Evolutionary conservation across 352 stramenopile species (phyloP).

Genomic region (Pythium oligandrum): DNA sequence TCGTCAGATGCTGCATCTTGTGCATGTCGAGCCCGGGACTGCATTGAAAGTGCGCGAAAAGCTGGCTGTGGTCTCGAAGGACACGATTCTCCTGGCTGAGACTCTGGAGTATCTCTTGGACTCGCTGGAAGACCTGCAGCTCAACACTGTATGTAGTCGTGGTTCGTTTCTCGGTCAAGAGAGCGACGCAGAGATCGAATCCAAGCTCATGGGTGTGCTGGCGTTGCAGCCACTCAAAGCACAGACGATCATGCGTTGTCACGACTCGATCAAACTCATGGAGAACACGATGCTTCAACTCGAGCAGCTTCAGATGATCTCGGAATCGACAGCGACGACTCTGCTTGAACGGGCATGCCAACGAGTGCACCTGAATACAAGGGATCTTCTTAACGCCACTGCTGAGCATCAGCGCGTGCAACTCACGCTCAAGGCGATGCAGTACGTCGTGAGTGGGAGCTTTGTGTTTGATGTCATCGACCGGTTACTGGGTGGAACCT

Average conservation of each 20-base stretch:
- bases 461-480: conserved; percentile 96
- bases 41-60: conserved; percentile 87
- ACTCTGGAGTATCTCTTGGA: conserved; percentile 95
- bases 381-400: conserved; percentile 80
- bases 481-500: conserved; percentile 89
- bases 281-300: conserved; percentile 90
- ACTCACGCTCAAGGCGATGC: conserved; percentile 83
- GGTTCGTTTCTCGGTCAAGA: conserved; percentile 10
- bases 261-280: conserved; percentile 96
- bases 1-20: conserved; percentile 84
- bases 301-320: conserved; percentile 93
- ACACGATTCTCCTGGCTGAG: conserved; percentile 95
- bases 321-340: conserved; percentile 85
- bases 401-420: conserved; percentile 55
- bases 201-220: conserved; percentile 89
- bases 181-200: conserved; percentile 34
- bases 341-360: conserved; percentile 88
- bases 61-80: conserved; percentile 89
- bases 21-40: conserved; percentile 81
- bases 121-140: conserved; percentile 88
- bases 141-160: conserved; percentile 31
- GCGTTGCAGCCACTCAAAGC: conserved; percentile 83
- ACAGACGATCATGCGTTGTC: conserved; percentile 91
- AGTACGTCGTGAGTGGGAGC: conserved; percentile 90
- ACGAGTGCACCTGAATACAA: conserved; percentile 86